Evolutionary conservation across 768 basidiomycete genomes (phyloP).

Genomic region (Tricholoma sp.): DNA sequence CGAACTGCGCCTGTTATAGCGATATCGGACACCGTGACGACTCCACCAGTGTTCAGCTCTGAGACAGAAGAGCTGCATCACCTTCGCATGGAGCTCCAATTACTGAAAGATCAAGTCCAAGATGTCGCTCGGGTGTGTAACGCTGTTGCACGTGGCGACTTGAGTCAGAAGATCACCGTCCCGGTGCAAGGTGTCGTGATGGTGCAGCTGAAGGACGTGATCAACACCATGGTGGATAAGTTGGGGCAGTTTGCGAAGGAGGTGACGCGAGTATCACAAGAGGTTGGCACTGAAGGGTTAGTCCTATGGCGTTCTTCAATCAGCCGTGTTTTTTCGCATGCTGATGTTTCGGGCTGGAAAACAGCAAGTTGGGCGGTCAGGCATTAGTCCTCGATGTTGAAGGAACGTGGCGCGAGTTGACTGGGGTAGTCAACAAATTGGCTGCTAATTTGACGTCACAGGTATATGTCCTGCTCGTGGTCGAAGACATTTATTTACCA

Average conservation of each 20-base stretch:
- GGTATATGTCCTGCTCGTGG: slow-evolving; percentile 17
- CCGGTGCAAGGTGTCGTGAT: slow-evolving; percentile 75
- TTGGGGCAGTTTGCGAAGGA: slow-evolving; percentile 88
- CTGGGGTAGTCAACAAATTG: slow-evolving; percentile 78
- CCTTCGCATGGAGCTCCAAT: slow-evolving; percentile 46
- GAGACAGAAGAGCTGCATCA: background rate
- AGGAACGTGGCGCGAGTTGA: slow-evolving; percentile 86
- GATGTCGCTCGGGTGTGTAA: slow-evolving; percentile 78
- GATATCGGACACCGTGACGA: background rate
- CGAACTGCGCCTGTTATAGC: background rate
- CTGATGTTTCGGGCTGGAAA: slow-evolving; percentile 4
- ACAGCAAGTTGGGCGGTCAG: slow-evolving; percentile 84
- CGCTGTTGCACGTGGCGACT: slow-evolving; percentile 70
- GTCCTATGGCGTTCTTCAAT: background rate
- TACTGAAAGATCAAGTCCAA: slow-evolving; percentile 83
- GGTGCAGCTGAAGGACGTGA: slow-evolving; percentile 77
- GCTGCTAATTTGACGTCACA: slow-evolving; percentile 78
- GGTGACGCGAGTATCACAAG: slow-evolving; percentile 80
- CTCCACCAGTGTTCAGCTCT: background rate
- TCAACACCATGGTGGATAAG: slow-evolving; percentile 63
- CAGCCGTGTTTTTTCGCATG: background rate
- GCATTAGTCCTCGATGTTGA: slow-evolving; percentile 84
- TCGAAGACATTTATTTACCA: background rate
- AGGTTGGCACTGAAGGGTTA: slow-evolving; percentile 79
- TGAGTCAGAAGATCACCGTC: slow-evolving; percentile 76